Conservation (phyloP, 208 protist genomes). For the Trichomonas gallinae region DNA sequence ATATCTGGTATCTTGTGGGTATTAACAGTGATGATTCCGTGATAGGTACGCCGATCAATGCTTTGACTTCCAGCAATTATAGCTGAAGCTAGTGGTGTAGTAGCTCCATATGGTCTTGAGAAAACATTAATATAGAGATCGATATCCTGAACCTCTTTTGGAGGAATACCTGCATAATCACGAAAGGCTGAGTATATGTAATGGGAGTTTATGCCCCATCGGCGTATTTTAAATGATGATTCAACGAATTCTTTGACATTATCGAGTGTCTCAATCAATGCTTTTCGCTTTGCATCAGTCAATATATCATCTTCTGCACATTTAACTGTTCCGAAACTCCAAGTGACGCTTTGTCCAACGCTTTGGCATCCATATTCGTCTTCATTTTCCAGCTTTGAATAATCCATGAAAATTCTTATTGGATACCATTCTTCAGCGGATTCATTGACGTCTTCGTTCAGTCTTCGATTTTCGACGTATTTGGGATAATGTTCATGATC, state of each 20-base stretch:
- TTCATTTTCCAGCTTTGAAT: too few relatives aligned
- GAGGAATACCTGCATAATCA: neutral
- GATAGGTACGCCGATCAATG: neutral
- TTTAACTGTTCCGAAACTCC: too few relatives aligned
- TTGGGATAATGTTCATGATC: too few relatives aligned
- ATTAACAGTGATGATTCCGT: neutral
- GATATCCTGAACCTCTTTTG: neutral
- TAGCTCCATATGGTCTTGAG: neutral
- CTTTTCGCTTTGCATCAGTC: neutral
- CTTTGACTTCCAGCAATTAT: neutral
- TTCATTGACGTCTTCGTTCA: too few relatives aligned
- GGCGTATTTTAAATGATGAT: neutral
- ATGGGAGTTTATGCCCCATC: neutral
- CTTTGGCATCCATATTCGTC: too few relatives aligned
- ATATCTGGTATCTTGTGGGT: neutral
- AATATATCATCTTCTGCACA: neutral
- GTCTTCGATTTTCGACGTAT: too few relatives aligned
- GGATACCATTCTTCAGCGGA: too few relatives aligned
- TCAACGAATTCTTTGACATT: neutral
- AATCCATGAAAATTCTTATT: too few relatives aligned
- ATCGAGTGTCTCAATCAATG: neutral
- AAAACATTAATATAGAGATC: neutral
- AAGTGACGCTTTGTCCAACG: too few relatives aligned
- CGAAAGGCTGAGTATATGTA: neutral
- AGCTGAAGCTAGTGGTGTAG: neutral